A percentile compares a stretch with the other conserved stretches of the same genome.
Conservation (phyloP, 768 basidiomycete genomes). For the Chalciporus pseudorubinellus region DNA sequence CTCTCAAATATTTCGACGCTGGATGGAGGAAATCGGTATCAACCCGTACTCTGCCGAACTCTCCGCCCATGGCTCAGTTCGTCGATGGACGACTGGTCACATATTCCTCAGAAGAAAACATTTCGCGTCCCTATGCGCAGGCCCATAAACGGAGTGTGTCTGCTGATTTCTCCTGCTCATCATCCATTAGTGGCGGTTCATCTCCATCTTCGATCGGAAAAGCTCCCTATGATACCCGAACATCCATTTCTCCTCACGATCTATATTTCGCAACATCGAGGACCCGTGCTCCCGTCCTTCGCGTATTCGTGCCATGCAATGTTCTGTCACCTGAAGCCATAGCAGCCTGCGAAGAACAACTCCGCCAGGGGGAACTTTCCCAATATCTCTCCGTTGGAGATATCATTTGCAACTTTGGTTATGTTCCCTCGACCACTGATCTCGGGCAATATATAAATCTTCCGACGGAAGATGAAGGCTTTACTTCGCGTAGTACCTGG, state of each 20-base stretch:
- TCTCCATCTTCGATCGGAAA: slow-evolving; percentile 22
- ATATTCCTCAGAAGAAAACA: slow-evolving; percentile 42
- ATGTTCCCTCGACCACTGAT: slow-evolving; percentile 48
- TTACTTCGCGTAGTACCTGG: slow-evolving; percentile 48
- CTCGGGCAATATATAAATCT: slow-evolving; percentile 25
- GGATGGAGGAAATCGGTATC: slow-evolving; percentile 46
- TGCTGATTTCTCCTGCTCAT: slow-evolving; percentile 45
- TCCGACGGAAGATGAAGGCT: slow-evolving; percentile 17
- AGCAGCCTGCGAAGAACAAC: slow-evolving; percentile 62
- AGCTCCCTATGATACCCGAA: slow-evolving; percentile 8
- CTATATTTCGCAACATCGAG: slow-evolving; percentile 57
- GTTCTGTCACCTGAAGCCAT: slow-evolving; percentile 46
- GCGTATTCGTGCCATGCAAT: slow-evolving; percentile 72
- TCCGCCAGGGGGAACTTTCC: slow-evolving; percentile 69
- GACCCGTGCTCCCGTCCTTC: slow-evolving; percentile 67
- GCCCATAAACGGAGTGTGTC: slow-evolving; percentile 44
- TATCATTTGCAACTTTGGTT: slow-evolving; percentile 78
- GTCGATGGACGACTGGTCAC: slow-evolving; percentile 25
- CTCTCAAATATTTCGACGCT: slow-evolving; percentile 45
- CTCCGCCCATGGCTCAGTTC: slow-evolving; percentile 14
- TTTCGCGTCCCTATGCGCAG: slow-evolving; percentile 29
- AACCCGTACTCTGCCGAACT: neutral
- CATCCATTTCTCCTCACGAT: slow-evolving; percentile 53
- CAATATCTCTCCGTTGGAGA: slow-evolving; percentile 74
- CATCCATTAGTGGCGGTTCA: slow-evolving; percentile 27